A percentile compares a stretch with the other conserved stretches of the same genome.
Evolutionary conservation across 23 red algal genomes (phyloP).

Genomic region (Gracilaria vermiculophylla): DNA sequence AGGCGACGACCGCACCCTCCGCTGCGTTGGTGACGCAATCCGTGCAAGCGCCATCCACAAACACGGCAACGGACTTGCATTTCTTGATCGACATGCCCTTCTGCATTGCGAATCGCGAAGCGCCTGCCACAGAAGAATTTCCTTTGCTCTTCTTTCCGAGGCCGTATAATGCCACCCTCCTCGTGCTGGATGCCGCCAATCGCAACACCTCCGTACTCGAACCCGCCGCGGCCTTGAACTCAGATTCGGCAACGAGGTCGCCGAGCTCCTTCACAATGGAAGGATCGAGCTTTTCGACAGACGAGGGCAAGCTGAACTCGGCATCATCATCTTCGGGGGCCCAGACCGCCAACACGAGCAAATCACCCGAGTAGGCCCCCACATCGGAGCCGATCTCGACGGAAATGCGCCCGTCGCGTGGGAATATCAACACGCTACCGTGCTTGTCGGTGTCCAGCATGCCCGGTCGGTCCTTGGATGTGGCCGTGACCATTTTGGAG

Average conservation of each 20-base stretch:
- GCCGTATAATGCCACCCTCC: slow-evolving; percentile 66
- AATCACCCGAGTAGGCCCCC: slow-evolving; percentile 19
- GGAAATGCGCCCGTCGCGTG: slow-evolving; percentile 20
- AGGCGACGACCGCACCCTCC: slow-evolving; percentile 50
- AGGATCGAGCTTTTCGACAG: neutral
- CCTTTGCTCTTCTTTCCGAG: slow-evolving; percentile 71
- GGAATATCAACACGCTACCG: slow-evolving; percentile 44
- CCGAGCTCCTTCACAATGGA: neutral
- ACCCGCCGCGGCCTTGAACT: slow-evolving; percentile 49
- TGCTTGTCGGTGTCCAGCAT: slow-evolving; percentile 43
- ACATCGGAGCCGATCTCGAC: neutral
- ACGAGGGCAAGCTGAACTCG: slow-evolving; percentile 31
- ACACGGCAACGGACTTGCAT: slow-evolving; percentile 39
- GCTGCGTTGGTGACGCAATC: neutral
- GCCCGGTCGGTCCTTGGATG: slow-evolving; percentile 7
- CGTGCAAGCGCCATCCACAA: slow-evolving; percentile 3
- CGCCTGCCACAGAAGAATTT: slow-evolving; percentile 20
- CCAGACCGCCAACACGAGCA: slow-evolving; percentile 54
- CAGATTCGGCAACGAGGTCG: slow-evolving; percentile 47
- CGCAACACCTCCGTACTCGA: slow-evolving; percentile 57
- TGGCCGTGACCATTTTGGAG: slow-evolving; percentile 2
- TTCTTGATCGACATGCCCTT: slow-evolving; percentile 36
- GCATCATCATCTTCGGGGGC: slow-evolving; percentile 54
- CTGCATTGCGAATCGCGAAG: slow-evolving; percentile 48
- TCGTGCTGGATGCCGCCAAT: slow-evolving; percentile 8